A percentile compares a stretch with the other conserved stretches of the same genome.
Evolutionary conservation across 257 asterid genomes (phyloP).

Genomic region (Gentiana dahurica): DNA sequence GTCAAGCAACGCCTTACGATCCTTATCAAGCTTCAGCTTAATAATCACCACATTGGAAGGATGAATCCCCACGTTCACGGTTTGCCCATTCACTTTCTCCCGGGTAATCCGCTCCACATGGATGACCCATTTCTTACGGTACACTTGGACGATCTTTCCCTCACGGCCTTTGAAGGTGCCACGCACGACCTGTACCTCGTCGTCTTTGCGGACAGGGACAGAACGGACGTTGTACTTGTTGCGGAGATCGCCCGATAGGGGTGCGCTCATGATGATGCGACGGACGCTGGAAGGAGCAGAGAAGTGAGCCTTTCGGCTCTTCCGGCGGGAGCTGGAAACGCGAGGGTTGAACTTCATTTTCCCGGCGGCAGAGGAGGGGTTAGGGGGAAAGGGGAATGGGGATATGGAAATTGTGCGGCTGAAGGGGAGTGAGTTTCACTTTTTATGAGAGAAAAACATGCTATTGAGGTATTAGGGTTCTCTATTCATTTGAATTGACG

Average conservation of each 20-base stretch:
- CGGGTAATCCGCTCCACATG: constrained; percentile 20
- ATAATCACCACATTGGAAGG: constrained; percentile 14
- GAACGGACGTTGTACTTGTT: constrained; percentile 23
- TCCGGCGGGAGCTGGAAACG: constrained; percentile 25
- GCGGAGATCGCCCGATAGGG: constrained; percentile 23
- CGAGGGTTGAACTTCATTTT: constrained; percentile 28
- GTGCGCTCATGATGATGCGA: constrained; percentile 24
- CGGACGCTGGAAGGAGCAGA: constrained; percentile 27
- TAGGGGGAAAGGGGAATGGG: neutral
- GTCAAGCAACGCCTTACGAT: constrained; percentile 17
- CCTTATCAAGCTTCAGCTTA: constrained; percentile 23
- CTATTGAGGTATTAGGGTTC: constrained; percentile 4
- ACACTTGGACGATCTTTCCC: constrained; percentile 22
- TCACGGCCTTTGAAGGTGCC: constrained; percentile 30
- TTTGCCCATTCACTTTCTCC: constrained; percentile 22
- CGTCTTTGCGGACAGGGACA: constrained; percentile 24
- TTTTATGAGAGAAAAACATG: neutral
- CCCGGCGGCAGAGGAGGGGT: neutral
- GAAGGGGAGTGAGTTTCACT: neutral
- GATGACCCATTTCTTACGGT: constrained; percentile 14
- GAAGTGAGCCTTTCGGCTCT: constrained; percentile 26
- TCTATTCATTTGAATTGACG: too few relatives aligned
- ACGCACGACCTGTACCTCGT: constrained; percentile 29
- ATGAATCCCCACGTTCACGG: constrained; percentile 12
- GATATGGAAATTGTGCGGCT: neutral